Evolutionary conservation across 129 eudicot genomes (phyloP).

Genomic region (Ambrosia artemisiifolia): DNA sequence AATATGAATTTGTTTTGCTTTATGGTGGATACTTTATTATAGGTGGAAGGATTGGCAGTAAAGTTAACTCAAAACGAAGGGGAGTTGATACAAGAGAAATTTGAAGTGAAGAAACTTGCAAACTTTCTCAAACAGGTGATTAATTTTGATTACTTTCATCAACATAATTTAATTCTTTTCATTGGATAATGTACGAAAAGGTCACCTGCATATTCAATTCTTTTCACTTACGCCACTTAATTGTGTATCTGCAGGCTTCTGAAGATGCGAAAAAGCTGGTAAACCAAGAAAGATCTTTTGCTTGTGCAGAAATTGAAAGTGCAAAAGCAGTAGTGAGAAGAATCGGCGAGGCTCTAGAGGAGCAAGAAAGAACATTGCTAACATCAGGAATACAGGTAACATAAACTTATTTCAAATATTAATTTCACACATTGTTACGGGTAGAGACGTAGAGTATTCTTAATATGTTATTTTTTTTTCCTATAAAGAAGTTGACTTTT

Average conservation of each 20-base stretch:
- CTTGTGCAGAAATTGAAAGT: constrained; percentile 98
- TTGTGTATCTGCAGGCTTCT: constrained; percentile 66
- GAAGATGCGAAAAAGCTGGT: constrained; percentile 97
- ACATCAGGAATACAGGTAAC: constrained; percentile 76
- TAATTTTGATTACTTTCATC: constrained; percentile 13
- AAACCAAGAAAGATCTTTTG: constrained; percentile 96
- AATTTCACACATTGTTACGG: background rate
- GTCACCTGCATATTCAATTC: background rate
- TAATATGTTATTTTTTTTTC: background rate
- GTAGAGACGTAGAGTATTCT: background rate
- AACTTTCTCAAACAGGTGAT: constrained; percentile 91
- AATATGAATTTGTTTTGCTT: background rate
- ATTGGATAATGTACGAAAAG: background rate
- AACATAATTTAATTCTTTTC: background rate
- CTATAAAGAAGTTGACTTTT: constrained; percentile 17
- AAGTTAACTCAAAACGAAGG: constrained; percentile 96
- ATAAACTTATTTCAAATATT: background rate
- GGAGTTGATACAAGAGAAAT: constrained; percentile 94
- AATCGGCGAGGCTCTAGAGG: constrained; percentile 95
- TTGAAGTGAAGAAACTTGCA: constrained; percentile 84
- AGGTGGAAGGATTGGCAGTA: constrained; percentile 98
- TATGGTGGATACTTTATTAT: constrained; percentile 3
- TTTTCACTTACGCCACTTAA: background rate
- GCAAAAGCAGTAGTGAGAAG: constrained; percentile 93
- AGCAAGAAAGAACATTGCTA: constrained; percentile 72